These are phyloP conservation scores for Prorocentrum cordatum DNA, from an alignment of 169 alveolate genomes.

Conservation along the genomic window DNA sequence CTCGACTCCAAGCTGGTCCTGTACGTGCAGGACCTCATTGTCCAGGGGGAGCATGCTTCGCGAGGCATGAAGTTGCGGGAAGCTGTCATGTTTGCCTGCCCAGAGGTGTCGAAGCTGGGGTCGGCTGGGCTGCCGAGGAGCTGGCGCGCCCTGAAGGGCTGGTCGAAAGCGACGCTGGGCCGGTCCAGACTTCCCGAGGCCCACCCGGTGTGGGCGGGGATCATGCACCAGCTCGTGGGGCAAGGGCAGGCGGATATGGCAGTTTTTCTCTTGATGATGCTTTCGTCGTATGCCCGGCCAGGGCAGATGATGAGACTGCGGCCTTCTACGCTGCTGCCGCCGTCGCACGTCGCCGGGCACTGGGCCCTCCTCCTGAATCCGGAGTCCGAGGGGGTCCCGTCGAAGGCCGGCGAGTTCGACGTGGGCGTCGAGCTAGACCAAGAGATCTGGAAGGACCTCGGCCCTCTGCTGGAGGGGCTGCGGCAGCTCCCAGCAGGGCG, in stretches of 20 bases:
- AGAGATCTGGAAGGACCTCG: neutral
- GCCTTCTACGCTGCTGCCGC: neutral
- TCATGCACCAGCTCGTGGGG: neutral
- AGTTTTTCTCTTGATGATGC: neutral
- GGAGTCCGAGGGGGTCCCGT: neutral
- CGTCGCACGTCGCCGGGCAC: neutral
- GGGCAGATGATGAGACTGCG: neutral
- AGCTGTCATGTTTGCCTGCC: too few species aligned
- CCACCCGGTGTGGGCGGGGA: neutral
- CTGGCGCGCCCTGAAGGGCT: neutral
- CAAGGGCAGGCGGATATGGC: neutral
- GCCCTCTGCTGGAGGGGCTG: neutral
- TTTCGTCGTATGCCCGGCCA: neutral
- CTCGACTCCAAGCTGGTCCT: too few species aligned
- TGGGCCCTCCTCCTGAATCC: neutral
- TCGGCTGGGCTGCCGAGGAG: too few species aligned
- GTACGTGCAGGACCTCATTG: too few species aligned
- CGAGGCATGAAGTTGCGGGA: too few species aligned
- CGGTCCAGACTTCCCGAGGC: slow-evolving; percentile 19
- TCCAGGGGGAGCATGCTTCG: too few species aligned
- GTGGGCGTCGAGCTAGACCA: neutral
- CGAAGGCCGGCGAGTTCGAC: slow-evolving; percentile 14
- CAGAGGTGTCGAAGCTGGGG: too few species aligned
- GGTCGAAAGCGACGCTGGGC: slow-evolving; percentile 5
- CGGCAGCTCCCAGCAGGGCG: neutral